These are phyloP conservation scores for Alternaria atra DNA, from an alignment of 2,329 filamentous ascomycete genomes.

Conservation along the genomic window DNA sequence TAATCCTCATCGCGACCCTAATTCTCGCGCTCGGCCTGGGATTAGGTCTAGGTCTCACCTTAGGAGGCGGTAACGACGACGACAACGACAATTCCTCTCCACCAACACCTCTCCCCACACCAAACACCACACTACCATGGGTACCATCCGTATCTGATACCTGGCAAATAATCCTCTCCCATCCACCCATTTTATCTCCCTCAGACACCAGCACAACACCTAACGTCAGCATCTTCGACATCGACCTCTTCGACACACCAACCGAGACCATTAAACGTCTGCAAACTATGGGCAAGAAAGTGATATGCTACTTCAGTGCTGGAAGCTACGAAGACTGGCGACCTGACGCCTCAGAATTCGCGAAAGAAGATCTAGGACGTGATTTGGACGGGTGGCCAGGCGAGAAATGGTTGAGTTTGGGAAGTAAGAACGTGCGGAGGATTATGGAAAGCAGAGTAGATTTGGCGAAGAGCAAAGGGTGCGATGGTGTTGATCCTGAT, in stretches of 20 bases:
- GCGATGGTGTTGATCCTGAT: conserved; percentile 75
- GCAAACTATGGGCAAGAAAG: conserved; percentile 63
- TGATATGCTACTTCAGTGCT: conserved; percentile 80
- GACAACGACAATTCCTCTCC: conserved; percentile 30
- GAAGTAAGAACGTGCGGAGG: conserved; percentile 65
- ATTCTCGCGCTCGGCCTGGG: conserved; percentile 64
- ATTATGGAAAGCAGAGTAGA: conserved; percentile 71
- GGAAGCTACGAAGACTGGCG: conserved; percentile 73
- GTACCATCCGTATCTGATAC: conserved; percentile 61
- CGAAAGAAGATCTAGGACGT: conserved; percentile 64
- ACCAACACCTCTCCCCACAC: conserved; percentile 31
- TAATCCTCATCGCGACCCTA: conserved; percentile 53
- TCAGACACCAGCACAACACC: conserved; percentile 52
- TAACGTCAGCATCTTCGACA: conserved; percentile 68
- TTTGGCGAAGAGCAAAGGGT: conserved; percentile 68
- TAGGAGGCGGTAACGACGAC: conserved; percentile 38
- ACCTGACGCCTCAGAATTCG: conserved; percentile 65
- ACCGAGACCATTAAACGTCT: conserved; percentile 58
- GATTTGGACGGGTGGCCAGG: conserved; percentile 70
- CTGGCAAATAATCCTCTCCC: conserved; percentile 70
- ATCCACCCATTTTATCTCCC: conserved; percentile 33
- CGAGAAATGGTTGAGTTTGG: conserved; percentile 72
- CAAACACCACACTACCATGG: conserved; percentile 56
- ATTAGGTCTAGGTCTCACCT: conserved; percentile 64
- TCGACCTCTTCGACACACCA: conserved; percentile 66